Evolutionary conservation across 2,329 filamentous ascomycete species (phyloP).

Genomic region (Penicillium occitanis): DNA sequence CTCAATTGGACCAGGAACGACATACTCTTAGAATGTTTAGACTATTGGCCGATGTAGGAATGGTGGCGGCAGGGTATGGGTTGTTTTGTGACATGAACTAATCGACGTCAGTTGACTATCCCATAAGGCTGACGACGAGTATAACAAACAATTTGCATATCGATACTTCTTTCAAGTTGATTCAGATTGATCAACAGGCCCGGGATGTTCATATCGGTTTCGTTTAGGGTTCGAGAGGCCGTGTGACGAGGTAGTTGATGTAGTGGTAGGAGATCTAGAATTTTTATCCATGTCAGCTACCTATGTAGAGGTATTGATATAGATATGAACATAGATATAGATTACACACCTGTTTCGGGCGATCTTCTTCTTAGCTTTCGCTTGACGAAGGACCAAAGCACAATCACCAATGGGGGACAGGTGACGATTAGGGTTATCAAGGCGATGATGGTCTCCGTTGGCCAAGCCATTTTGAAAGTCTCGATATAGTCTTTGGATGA

Average conservation of each 20-base stretch:
- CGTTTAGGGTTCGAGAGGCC: background rate
- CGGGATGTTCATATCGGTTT: background rate
- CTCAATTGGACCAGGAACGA: background rate
- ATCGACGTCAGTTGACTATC: background rate
- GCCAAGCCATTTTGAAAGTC: background rate
- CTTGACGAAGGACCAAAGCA: background rate
- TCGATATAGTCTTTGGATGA: background rate
- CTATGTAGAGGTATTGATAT: too few species aligned
- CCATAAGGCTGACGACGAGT: background rate
- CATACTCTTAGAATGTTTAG: background rate
- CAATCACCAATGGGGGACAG: background rate
- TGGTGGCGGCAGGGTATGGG: background rate
- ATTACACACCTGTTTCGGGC: background rate
- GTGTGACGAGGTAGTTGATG: background rate
- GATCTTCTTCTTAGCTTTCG: background rate
- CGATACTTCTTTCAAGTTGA: background rate
- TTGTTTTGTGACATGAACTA: background rate
- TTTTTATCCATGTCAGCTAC: too few species aligned
- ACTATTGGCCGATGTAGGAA: background rate
- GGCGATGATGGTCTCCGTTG: constrained; percentile 1
- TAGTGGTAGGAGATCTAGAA: background rate
- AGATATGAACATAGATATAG: too few species aligned
- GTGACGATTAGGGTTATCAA: constrained; percentile 1
- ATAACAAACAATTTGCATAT: constrained; percentile 7
- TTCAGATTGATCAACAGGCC: constrained; percentile 3